Conservation (phyloP, 2,329 filamentous ascomycete genomes). For the Pseudopyrenochaeta lycopersici region DNA sequence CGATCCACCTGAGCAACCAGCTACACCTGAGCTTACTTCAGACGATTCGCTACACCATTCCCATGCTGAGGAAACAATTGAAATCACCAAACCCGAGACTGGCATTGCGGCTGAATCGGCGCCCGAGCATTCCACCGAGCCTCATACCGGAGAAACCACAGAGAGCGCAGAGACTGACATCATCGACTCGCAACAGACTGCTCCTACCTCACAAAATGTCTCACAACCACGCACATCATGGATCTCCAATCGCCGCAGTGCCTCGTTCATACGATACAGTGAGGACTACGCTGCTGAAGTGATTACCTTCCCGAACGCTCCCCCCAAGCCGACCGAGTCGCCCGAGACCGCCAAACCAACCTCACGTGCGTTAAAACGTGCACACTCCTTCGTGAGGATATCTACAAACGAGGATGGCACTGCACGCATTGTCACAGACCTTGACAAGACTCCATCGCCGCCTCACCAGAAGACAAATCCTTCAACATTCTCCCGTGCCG, state of each 20-base stretch:
- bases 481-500: constrained; percentile 45
- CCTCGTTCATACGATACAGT: constrained; percentile 48
- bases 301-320: constrained; percentile 39
- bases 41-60: constrained; percentile 26
- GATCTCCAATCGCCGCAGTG: constrained; percentile 57
- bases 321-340: constrained; percentile 47
- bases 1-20: constrained; percentile 27
- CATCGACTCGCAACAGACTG: constrained; percentile 42
- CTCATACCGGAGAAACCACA: constrained; percentile 34
- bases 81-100: constrained; percentile 19
- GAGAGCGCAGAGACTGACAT: too few species aligned
- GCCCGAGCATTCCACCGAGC: constrained; percentile 31
- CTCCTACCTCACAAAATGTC: constrained; percentile 42
- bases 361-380: constrained; percentile 51
- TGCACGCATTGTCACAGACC: constrained; percentile 79
- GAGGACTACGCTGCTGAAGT: constrained; percentile 45
- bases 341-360: constrained; percentile 55
- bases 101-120: constrained; percentile 28
- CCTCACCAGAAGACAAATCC: constrained; percentile 62
- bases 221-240: constrained; percentile 48
- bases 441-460: constrained; percentile 75
- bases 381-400: constrained; percentile 71
- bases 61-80: constrained; percentile 15
- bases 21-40: constrained; percentile 30
- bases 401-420: constrained; percentile 89